Conservation (phyloP, 305 asterid species). For the Ilex paraguariensis region DNA sequence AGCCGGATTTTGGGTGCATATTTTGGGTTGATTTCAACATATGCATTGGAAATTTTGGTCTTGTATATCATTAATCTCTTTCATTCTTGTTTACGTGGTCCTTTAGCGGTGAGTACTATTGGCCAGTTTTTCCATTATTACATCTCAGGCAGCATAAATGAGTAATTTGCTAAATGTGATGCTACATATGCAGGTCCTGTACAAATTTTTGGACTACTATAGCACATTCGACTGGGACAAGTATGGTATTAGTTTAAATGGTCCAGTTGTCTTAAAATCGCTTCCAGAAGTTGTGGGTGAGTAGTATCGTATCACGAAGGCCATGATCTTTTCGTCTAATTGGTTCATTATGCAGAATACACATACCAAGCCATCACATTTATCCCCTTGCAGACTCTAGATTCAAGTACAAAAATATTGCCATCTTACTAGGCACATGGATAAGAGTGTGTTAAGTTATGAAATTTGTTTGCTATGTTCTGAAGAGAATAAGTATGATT, state of each 20-base stretch:
- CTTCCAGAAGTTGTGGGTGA: slow-evolving; percentile 8
- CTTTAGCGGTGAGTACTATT: slow-evolving; percentile 23
- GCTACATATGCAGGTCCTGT: slow-evolving; percentile 23
- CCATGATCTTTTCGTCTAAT: background rate
- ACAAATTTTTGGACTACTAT: slow-evolving; percentile 31
- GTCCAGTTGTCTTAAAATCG: slow-evolving; percentile 10
- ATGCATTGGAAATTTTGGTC: slow-evolving; percentile 30
- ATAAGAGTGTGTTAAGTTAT: no score
- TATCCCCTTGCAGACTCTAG: no score
- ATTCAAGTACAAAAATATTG: no score
- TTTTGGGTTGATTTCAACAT: slow-evolving; percentile 31
- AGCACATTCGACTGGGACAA: slow-evolving; percentile 28
- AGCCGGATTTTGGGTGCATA: slow-evolving; percentile 34
- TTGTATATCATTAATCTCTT: slow-evolving; percentile 29
- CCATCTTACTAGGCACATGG: no score
- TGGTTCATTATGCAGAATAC: background rate
- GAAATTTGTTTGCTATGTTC: no score
- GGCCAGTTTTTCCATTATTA: background rate
- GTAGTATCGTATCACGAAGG: background rate
- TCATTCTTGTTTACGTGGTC: slow-evolving; percentile 24
- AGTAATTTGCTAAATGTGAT: background rate
- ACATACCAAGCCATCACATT: no score
- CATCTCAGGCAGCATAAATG: background rate
- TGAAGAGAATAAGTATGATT: background rate
- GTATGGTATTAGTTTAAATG: slow-evolving; percentile 30